Base-by-base conservation (phyloP, 2,329 filamentous ascomycete species). In the Aspergillus sp. region DNA sequence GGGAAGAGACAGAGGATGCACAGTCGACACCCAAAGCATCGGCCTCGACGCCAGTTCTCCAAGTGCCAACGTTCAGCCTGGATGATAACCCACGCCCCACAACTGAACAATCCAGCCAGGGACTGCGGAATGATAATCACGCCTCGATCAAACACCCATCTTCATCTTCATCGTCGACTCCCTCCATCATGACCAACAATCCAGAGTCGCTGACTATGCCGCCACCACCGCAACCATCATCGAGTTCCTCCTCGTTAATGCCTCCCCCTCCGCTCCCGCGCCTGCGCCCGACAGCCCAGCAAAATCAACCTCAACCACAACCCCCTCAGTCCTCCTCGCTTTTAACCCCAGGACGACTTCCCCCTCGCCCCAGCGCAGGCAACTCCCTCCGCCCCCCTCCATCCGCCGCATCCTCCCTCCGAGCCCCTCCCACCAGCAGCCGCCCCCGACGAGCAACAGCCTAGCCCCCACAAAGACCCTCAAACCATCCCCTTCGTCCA, bases 401-500 rank as follows among this genome's bases (percentile, higher is more conserved):
- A 6, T 73, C 72, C 6, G 59, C 67, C 11, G 71, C 72, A 8
- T 59, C 70, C 9, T 61, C 64, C 9, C 62, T 71, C n/a, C 68
- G 71, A 33, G 65, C 59, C 4, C 65, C 67, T 9, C 56, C 58
- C 2, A 71, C 53, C 64, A 67, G 67, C 54, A 57, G 64, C 37
- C 68, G 70, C 33, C 61, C 70, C 49, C 67, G 60, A 19, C 4
- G 19, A 19, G 19, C 53, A 67, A 66, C 52, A 69, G 68, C 38
- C 64, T 73, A 11, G 60, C 68, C 34, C 64, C 74, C 7, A 56
- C 58, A 6, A 37, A 65, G 67, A 27, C 59, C 59, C 33, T 71
- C 66, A 62, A 65, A 49, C 52, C 58, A n/a, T 45, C 69, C 78
- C 5, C 26, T n/a, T 49, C 64, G 10, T 63, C 55, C 3, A 40